These are phyloP conservation scores for Middelhovenomyces tepae DNA, from an alignment of 805 yeast genomes.

Conservation along the genomic window DNA sequence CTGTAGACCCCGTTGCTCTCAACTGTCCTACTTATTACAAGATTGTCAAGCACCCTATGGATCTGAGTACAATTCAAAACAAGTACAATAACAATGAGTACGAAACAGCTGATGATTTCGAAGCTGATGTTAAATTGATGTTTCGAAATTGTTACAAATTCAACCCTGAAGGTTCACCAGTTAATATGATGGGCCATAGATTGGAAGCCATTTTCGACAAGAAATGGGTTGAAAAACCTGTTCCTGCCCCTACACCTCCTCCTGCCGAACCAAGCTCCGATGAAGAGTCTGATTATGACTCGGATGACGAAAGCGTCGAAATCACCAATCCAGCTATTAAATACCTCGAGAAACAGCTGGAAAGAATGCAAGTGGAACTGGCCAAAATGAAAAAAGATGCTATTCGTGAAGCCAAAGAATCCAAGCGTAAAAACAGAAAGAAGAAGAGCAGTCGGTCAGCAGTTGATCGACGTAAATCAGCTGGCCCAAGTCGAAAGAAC, in stretches of 20 bases:
- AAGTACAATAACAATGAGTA: slow-evolving; percentile 82
- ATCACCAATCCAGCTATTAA: slow-evolving; percentile 85
- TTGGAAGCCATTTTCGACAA: slow-evolving; percentile 79
- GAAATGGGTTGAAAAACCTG: slow-evolving; percentile 81
- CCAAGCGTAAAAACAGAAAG: slow-evolving; percentile 49
- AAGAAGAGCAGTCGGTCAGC: slow-evolving; percentile 30
- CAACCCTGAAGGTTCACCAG: slow-evolving; percentile 97
- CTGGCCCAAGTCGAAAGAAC: slow-evolving; percentile 9
- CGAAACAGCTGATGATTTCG: slow-evolving; percentile 82
- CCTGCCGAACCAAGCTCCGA: slow-evolving; percentile 34
- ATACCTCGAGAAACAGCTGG: slow-evolving; percentile 77
- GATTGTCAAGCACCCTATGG: slow-evolving; percentile 89
- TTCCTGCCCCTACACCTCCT: slow-evolving; percentile 53
- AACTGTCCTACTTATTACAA: slow-evolving; percentile 87
- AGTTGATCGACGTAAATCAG: slow-evolving; percentile 10
- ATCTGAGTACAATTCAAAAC: slow-evolving; percentile 71
- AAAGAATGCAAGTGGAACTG: slow-evolving; percentile 76
- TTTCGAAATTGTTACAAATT: slow-evolving; percentile 84
- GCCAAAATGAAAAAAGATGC: slow-evolving; percentile 63
- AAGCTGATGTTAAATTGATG: slow-evolving; percentile 69
- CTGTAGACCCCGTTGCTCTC: slow-evolving; percentile 92
- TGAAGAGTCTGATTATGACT: slow-evolving; percentile 32
- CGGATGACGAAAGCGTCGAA: slow-evolving; percentile 35
- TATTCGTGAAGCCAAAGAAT: slow-evolving; percentile 10
- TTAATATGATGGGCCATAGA: slow-evolving; percentile 89